Evolutionary conservation across 2,329 filamentous ascomycete genomes (phyloP), one percentile per base, ranked within the genome.

Genomic region (Amauroascus niger): DNA sequence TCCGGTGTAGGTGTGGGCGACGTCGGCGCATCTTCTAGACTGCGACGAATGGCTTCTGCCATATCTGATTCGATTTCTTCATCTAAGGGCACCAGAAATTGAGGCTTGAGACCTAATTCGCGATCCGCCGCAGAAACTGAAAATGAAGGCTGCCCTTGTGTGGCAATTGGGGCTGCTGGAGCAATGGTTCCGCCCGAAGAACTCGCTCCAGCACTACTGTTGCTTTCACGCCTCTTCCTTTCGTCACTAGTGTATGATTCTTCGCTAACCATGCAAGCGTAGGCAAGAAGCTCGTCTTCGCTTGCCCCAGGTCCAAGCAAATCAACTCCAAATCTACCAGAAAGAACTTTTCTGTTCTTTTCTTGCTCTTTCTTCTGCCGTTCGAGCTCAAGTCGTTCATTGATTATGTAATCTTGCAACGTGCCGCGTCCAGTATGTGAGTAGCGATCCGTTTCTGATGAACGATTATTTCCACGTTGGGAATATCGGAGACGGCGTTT

Each of bases 291-390:
- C 59, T 84, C 79, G 52, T 84, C 81, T 60, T 84, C 80, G 54
- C 70, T 78, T 2, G 75, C 72, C 51, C 74, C 77, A 1, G 73
- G 72, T 0, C 76, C 78, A 1, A 84, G 69, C 8, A 96, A 71
- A 32, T 89, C 88, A 1, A 93, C 81, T 5, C 93, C 93, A 63
- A 95, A 98, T 33, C 91, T 82, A 28, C 81, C 83, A 33, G 81
- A 84, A 24, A 97, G 75, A 22, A 83, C 82, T 14, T 82, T 79
- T 52, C 81, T 76, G 63, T 94, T 84, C 53, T 83, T 83, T 22
- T 77, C 76, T 37, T 81, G 79, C 41, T 81, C 78, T 30, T 83
- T 74, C 60, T 84, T 82, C 63, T 95, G 88, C 7, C 79, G 78
- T 53, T 86, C 83, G 53, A 96, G 77, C 66, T 95, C 89, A 41